Evolutionary conservation across 1,284 basidiomycete genomes (phyloP).

Genomic region (Amylostereum areolatum): DNA sequence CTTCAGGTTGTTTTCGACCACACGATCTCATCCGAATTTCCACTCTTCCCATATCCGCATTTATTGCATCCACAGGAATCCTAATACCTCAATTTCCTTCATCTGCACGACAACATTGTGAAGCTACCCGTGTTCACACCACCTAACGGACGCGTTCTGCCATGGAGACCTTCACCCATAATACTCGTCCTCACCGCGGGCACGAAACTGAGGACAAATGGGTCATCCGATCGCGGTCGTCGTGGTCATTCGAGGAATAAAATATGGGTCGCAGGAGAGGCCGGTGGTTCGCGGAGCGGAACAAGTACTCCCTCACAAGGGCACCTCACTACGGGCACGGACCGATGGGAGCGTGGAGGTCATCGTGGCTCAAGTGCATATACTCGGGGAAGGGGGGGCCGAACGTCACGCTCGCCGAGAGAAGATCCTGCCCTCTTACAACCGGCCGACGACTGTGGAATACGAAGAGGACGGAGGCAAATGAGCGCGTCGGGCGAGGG

Average conservation of each 20-base stretch:
- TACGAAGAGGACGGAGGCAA: conserved; percentile 25
- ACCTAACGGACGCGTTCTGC: not conserved
- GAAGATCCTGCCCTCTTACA: conserved; percentile 5
- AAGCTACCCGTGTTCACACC: not conserved
- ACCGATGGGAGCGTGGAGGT: conserved; percentile 48
- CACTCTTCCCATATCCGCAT: too few relatives aligned
- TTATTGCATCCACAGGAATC: too few relatives aligned
- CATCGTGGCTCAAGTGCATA: conserved; percentile 14
- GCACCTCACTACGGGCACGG: conserved; percentile 27
- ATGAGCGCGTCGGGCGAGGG: conserved; percentile 18
- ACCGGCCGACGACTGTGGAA: conserved; percentile 28
- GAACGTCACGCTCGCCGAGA: conserved; percentile 20
- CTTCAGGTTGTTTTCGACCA: too few relatives aligned
- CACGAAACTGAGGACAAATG: conserved; percentile 1
- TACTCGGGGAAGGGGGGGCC: conserved; percentile 27
- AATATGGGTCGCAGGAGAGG: conserved; percentile 43
- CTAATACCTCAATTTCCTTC: too few relatives aligned
- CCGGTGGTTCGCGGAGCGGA: conserved; percentile 19
- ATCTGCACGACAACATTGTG: not conserved
- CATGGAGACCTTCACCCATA: conserved; percentile 6
- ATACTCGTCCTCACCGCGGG: conserved; percentile 5
- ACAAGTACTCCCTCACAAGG: conserved; percentile 25
- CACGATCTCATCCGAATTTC: too few relatives aligned
- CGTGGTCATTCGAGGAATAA: conserved; percentile 36
- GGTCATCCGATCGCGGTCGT: not conserved